These are phyloP conservation scores for Xylogone sp. DNA, from an alignment of 2,329 filamentous ascomycete genomes.

Conservation along the genomic window DNA sequence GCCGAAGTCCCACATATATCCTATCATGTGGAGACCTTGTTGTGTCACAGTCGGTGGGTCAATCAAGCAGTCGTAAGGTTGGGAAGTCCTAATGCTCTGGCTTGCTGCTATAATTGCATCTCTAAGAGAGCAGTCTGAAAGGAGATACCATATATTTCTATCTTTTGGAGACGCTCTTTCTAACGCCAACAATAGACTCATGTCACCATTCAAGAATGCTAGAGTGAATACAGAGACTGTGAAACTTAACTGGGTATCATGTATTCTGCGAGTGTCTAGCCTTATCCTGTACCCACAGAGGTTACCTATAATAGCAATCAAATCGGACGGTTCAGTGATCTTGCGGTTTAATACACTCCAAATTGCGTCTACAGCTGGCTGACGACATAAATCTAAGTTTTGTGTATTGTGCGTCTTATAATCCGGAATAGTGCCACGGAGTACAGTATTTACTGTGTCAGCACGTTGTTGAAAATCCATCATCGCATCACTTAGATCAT, in stretches of 20 bases:
- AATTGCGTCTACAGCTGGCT: background rate
- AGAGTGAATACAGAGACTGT: background rate
- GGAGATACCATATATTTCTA: background rate
- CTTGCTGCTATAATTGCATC: background rate
- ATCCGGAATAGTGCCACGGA: background rate
- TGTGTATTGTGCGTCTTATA: background rate
- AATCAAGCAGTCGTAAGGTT: background rate
- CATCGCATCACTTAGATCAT: background rate
- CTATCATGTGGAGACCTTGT: background rate
- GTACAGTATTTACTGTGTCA: background rate
- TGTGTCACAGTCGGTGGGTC: background rate
- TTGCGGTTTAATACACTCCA: background rate
- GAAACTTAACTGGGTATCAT: background rate
- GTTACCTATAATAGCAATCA: background rate
- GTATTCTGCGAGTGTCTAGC: background rate
- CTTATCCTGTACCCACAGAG: background rate
- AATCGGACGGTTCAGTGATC: background rate
- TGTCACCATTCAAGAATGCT: background rate
- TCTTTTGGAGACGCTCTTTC: background rate
- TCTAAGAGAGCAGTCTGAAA: background rate
- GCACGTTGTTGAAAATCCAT: background rate
- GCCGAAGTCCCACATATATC: background rate
- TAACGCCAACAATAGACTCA: background rate
- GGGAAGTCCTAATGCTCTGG: background rate
- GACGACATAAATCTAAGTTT: background rate